Evolutionary conservation across 2,329 filamentous ascomycete genomes (phyloP), one percentile per base, ranked within the genome.

Genomic region (Monilinia laxa): DNA sequence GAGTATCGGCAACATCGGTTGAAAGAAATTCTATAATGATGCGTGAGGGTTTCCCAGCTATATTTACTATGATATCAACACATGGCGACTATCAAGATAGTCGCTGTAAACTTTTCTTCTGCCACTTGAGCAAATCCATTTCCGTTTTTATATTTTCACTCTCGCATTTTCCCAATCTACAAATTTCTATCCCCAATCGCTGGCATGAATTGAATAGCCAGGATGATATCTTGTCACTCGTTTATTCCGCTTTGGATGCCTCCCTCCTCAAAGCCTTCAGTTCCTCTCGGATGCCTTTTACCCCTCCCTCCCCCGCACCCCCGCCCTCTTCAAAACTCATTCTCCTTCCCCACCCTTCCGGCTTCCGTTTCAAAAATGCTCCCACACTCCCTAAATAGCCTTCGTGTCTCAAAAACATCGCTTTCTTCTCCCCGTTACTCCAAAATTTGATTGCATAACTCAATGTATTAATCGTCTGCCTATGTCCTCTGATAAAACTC

Each of bases 401-500:
- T 79, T 99, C 95, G 75, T 99, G 95, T 7, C 95, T 85, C 68
- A 99, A 78, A 78, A 99, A 99, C 77, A 97, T 98, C 0, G 95
- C 95, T 79, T 97, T 92, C 79, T 97, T 97, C 75, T 88, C 84
- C 53, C 93, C 94, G 76, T 95, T 92, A 72, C 90, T 93, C 95
- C 95, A 99, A 80, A 98, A 99, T 73, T 92, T 92, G 80, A 99
- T 97, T 76, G 94, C 95, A 76, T 97, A 99, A 65, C 90, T 93
- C 12, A 99, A 83, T 0, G 95, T 98, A 78, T 98, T 96, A 87
- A 99, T 99, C 16, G 95, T 99, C 80, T 98, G 95, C 20, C 91
- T 88, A 78, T 99, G 95, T 52, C 95, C 95, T 53, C 95, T 89
- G 76, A 99, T 98, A 77, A 98, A 99, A 9, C 91, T 95, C 31